A percentile compares a stretch with the other conserved stretches of the same genome.
phyloP scores from a whole-genome alignment of 352 stramenopile genomes.

The Globisporangium parvum region DNA sequence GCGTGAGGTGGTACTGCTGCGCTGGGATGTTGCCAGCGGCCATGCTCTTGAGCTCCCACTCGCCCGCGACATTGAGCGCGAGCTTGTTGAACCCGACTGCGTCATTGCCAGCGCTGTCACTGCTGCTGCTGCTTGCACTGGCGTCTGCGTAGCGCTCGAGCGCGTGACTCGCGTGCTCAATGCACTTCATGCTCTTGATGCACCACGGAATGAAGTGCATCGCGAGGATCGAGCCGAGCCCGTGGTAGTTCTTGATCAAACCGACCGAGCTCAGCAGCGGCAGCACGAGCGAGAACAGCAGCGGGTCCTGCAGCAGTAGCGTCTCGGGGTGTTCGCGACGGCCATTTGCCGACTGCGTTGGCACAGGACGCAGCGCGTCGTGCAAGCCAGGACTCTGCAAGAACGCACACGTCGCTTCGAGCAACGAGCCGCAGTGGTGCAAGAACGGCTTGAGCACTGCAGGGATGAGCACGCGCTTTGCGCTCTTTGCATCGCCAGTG shows the following conservation, averaged over 20 bases:
- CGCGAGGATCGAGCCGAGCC: conserved; percentile 55
- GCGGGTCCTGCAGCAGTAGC: conserved; percentile 34
- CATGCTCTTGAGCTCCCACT: conserved; percentile 88
- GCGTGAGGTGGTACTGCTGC: conserved; percentile 78
- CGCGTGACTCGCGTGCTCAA: conserved; percentile 57
- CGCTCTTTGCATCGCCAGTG: conserved; percentile 19
- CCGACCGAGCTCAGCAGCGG: conserved; percentile 61
- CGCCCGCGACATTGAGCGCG: conserved; percentile 61
- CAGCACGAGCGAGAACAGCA: conserved; percentile 55
- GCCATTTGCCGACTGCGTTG: neutral
- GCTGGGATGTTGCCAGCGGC: conserved; percentile 81
- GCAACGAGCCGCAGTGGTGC: conserved; percentile 50
- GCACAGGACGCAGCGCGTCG: conserved; percentile 10
- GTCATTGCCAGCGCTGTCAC: neutral
- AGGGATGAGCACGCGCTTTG: conserved; percentile 42
- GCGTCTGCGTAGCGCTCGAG: conserved; percentile 22
- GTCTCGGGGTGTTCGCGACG: conserved; percentile 23
- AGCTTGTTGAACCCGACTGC: conserved; percentile 24
- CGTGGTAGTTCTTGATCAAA: conserved; percentile 64
- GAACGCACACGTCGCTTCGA: conserved; percentile 52
- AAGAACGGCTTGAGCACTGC: conserved; percentile 75
- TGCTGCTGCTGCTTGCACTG: too few relatives aligned
- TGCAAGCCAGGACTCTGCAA: conserved; percentile 27
- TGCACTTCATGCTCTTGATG: conserved; percentile 53
- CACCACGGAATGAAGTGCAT: conserved; percentile 79